phyloP scores from a whole-genome alignment of 257 asterid genomes.

The Nemophila menziesii region DNA sequence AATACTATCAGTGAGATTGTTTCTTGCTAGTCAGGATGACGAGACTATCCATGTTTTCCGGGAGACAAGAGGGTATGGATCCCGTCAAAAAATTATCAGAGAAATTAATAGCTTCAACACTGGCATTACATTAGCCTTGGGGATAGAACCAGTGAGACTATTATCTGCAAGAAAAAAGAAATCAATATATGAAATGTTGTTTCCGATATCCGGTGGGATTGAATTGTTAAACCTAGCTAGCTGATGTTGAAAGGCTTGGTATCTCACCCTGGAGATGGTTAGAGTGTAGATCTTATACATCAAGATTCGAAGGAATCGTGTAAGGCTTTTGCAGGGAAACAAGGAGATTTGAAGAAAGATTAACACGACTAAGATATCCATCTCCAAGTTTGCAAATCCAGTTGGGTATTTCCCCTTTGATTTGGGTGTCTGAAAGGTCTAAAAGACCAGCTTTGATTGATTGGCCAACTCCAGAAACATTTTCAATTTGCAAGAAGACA shows the following conservation, averaged over 20 bases:
- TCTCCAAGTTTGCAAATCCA: conserved; percentile 41
- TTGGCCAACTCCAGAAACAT: conserved; percentile 24
- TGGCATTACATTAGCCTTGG: conserved; percentile 27
- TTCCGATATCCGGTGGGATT: conserved; percentile 20
- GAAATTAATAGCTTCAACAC: conserved; percentile 34
- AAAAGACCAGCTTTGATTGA: conserved; percentile 21
- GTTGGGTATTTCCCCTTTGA: conserved; percentile 37
- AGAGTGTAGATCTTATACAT: conserved; percentile 29
- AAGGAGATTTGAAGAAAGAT: conserved; percentile 37
- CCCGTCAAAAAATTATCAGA: conserved; percentile 28
- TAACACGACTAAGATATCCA: too few species aligned
- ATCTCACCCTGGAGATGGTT: conserved; percentile 23
- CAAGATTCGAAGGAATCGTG: conserved; percentile 4
- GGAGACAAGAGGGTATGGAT: conserved; percentile 28
- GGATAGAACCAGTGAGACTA: conserved; percentile 21
- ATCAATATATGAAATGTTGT: background rate
- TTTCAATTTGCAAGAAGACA: conserved; percentile 36
- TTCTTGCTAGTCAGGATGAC: conserved; percentile 30
- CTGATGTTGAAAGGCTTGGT: conserved; percentile 18
- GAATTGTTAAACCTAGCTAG: conserved; percentile 19
- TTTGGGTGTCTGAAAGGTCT: conserved; percentile 34
- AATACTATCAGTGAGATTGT: conserved; percentile 18
- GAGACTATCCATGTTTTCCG: conserved; percentile 1
- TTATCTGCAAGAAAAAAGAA: conserved; percentile 37
- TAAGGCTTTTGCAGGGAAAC: conserved; percentile 30